These are phyloP conservation scores for Mesembryanthemum crystallinum DNA, from an alignment of 148 eudicot genomes.

Conservation along the genomic window DNA sequence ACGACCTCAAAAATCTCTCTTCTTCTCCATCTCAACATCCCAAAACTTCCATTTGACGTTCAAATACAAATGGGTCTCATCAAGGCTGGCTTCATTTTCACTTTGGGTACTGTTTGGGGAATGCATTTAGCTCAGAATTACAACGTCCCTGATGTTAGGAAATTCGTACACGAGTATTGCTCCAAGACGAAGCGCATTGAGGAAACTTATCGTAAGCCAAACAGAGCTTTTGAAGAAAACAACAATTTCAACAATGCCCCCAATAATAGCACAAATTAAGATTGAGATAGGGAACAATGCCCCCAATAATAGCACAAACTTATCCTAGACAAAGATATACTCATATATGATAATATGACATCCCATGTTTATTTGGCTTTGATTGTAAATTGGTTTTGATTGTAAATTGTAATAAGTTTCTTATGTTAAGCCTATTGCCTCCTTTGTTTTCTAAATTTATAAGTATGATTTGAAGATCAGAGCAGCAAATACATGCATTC, in stretches of 20 bases:
- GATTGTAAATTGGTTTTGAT: not conserved
- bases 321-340: too few species aligned
- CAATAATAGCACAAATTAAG: not conserved
- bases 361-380: slow-evolving; percentile 2
- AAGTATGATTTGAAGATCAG: too few species aligned
- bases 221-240: not conserved
- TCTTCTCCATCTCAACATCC: not conserved
- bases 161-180: not conserved
- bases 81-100: slow-evolving; percentile 14
- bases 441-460: too few species aligned
- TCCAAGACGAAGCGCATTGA: slow-evolving; percentile 19
- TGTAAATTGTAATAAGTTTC: too few species aligned
- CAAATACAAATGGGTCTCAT: slow-evolving; percentile 19
- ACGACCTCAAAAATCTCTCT: too few species aligned
- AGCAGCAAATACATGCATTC: too few species aligned
- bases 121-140: slow-evolving; percentile 25
- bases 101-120: slow-evolving; percentile 27
- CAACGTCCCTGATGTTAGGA: slow-evolving; percentile 20
- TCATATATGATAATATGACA: not conserved
- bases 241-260: not conserved
- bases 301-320: too few species aligned
- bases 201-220: slow-evolving; percentile 28
- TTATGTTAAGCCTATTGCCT: too few species aligned
- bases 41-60: too few species aligned
- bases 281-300: too few species aligned